Evolutionary conservation across 257 asterid genomes (phyloP), one percentile per base, ranked within the genome.

Genomic region (Lycium barbarum): DNA sequence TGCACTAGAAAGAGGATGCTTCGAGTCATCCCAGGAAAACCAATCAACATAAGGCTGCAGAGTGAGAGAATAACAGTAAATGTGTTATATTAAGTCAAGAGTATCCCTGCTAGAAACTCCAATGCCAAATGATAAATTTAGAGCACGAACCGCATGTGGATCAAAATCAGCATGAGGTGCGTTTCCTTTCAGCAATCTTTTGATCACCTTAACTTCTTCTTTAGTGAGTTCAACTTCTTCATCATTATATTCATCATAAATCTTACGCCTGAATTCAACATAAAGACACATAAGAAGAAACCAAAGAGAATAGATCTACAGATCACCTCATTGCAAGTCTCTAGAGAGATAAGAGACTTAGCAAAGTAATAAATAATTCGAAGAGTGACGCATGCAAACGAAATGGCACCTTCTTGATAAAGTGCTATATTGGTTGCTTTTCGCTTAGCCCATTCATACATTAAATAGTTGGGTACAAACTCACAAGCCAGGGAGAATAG

Each of bases 121-220:
- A 17, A 17, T 9, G 67, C 68, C 6, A 36, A 20, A 51, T 79
- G 83, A 45, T 74, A 49, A 74, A 22, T 22, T 26, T 33, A 84
- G 40, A 86, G 84, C 55, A 91, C 96, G 61, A 87, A 96, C 99
- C 89, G 97, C 94, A 87, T 91, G 76, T 61, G 99, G 99, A 88
- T 95, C 97, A 66, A 97, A 97, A 71, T 93, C 98, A 72, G 94
- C 92, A 91, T 95, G 95, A 55, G 98, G 99, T 82, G 99, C 99
- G 90, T 93, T 91, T 61, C 97, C 97, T 87, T 95, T 88, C 87
- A 95, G 86, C 87, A 94, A 81, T 90, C 94, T 92, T 38, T 93
- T 87, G 47, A 94, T 81, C 62, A 91, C 54, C 70, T 92, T 91
- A 73, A 91, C 88, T 91, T 95, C 98, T 54, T 90, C 92, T 89